Conservation (phyloP, 2,329 filamentous ascomycete species). For the Aspergillus caelatus region DNA sequence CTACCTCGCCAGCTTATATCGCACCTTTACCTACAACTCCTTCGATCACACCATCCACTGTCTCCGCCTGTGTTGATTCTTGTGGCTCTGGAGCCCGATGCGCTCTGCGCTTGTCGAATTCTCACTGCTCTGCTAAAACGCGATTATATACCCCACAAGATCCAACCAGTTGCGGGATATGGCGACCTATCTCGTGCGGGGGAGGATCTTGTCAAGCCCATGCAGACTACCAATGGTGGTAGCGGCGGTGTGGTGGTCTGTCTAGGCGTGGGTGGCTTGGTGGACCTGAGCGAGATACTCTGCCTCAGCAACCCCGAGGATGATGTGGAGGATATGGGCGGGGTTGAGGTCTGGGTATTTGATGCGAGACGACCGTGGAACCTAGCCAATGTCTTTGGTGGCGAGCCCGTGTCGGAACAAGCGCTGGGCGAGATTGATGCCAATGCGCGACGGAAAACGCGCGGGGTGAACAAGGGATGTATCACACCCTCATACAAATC, state of each 20-base stretch:
- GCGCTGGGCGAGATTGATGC: slow-evolving; percentile 50
- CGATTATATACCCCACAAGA: slow-evolving; percentile 97
- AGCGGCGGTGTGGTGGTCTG: slow-evolving; percentile 88
- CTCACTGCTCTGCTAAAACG: slow-evolving; percentile 90
- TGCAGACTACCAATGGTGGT: slow-evolving; percentile 83
- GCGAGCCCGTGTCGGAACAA: slow-evolving; percentile 59
- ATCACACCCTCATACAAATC: slow-evolving; percentile 73
- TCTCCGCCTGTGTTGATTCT: slow-evolving; percentile 90
- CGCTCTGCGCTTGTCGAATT: slow-evolving; percentile 92
- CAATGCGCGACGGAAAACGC: slow-evolving; percentile 52
- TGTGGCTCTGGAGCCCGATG: slow-evolving; percentile 90
- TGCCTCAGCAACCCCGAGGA: slow-evolving; percentile 72
- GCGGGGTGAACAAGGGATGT: slow-evolving; percentile 72
- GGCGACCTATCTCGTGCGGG: slow-evolving; percentile 81
- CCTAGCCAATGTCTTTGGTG: slow-evolving; percentile 87
- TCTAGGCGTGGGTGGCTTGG: slow-evolving; percentile 86
- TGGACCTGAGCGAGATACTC: slow-evolving; percentile 80
- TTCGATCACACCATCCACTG: slow-evolving; percentile 82
- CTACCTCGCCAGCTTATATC: slow-evolving; percentile 86
- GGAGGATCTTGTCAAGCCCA: slow-evolving; percentile 75
- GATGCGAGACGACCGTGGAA: slow-evolving; percentile 95
- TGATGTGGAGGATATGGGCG: slow-evolving; percentile 66
- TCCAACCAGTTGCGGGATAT: slow-evolving; percentile 92
- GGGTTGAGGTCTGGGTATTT: slow-evolving; percentile 94
- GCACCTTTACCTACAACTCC: slow-evolving; percentile 87